Percentiles rank a stretch among this genome's conserved stretches.
These are phyloP conservation scores for Alternaria conjuncta DNA, from an alignment of 2,329 filamentous ascomycete species.

Conservation along the genomic window DNA sequence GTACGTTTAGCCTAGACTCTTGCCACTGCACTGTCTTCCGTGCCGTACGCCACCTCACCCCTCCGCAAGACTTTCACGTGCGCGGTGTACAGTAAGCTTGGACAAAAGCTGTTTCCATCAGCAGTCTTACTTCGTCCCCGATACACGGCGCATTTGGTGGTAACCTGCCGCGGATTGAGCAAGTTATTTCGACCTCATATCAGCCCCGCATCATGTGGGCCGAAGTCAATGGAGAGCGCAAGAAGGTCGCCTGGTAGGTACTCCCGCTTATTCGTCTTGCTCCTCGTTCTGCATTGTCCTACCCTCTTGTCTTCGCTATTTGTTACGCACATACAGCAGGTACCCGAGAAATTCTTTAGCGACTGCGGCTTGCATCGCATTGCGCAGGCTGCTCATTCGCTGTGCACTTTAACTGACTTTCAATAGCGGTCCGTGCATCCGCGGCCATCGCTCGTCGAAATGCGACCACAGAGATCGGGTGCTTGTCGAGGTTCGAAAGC, in stretches of 20 bases:
- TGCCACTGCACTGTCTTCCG: slow-evolving; percentile 16
- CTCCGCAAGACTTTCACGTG: slow-evolving; percentile 38
- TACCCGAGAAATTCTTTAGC: background rate
- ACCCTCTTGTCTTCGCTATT: background rate
- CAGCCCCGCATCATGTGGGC: slow-evolving; percentile 61
- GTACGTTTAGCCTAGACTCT: slow-evolving; percentile 19
- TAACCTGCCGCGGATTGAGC: slow-evolving; percentile 33
- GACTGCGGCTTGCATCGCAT: background rate
- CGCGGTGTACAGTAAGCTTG: slow-evolving; percentile 24
- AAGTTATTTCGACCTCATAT: slow-evolving; percentile 32
- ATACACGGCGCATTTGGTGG: slow-evolving; percentile 25
- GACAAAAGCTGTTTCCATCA: slow-evolving; percentile 23
- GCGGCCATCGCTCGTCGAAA: slow-evolving; percentile 77
- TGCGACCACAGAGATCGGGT: slow-evolving; percentile 73
- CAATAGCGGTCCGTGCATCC: slow-evolving; percentile 73
- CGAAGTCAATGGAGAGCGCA: slow-evolving; percentile 70
- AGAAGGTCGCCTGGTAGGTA: slow-evolving; percentile 77
- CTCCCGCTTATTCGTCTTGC: background rate
- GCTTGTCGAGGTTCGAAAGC: slow-evolving; percentile 74
- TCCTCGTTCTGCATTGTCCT: background rate
- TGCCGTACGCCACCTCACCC: slow-evolving; percentile 32
- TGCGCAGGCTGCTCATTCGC: background rate
- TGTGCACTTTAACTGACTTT: slow-evolving; percentile 17
- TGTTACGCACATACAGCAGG: background rate
- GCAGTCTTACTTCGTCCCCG: slow-evolving; percentile 25